A percentile compares a stretch with the other conserved stretches of the same genome.
Evolutionary conservation across 257 asterid genomes (phyloP).

Genomic region (Solanum pennellii): DNA sequence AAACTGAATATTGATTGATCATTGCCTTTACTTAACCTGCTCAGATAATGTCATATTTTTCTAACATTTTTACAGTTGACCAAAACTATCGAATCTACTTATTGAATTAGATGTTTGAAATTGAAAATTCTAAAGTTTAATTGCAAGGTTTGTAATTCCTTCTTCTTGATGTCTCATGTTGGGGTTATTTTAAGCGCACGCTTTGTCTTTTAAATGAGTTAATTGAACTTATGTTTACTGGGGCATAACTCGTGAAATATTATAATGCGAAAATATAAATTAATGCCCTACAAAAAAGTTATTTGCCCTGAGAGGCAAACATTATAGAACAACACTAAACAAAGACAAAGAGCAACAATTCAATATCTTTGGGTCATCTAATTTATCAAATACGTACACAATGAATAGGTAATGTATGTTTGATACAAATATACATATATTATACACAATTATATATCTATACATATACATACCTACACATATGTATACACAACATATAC

Average conservation of each 20-base stretch:
- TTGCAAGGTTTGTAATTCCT: background rate
- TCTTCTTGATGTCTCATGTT: background rate
- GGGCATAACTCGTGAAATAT: background rate
- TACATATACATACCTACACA: background rate
- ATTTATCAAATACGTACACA: background rate
- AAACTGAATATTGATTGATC: background rate
- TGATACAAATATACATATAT: background rate
- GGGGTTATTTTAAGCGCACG: background rate
- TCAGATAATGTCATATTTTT: background rate
- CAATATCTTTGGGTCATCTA: background rate
- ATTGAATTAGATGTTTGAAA: background rate
- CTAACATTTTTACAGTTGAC: background rate
- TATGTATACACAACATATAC: background rate
- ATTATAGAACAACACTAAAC: too few species aligned
- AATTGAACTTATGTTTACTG: background rate
- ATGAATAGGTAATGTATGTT: background rate
- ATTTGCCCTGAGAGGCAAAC: background rate
- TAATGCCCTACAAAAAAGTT: too few species aligned
- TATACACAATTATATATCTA: too few species aligned
- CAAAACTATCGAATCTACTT: background rate
- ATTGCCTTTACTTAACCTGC: background rate
- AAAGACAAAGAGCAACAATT: background rate
- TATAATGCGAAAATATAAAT: too few species aligned
- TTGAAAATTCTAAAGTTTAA: background rate
- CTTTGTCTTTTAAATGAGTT: too few species aligned